phyloP scores from a whole-genome alignment of 2,329 filamentous ascomycete genomes.

The Blastomyces parvus region DNA sequence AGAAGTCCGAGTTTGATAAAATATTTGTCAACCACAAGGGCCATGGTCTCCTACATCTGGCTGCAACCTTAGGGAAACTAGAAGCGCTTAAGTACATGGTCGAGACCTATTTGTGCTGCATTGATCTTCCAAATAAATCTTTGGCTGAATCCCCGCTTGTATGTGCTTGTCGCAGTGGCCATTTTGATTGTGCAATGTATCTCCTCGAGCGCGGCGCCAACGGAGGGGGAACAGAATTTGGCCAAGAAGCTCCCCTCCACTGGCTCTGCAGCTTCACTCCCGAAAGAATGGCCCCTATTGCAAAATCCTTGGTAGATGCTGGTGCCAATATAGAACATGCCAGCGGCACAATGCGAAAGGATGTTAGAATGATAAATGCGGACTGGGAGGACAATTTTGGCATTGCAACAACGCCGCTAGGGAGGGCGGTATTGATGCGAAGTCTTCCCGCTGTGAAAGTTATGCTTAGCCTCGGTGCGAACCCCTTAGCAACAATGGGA shows the following conservation, averaged over 20 bases:
- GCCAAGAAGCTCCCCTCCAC: conserved; percentile 3
- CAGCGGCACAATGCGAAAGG: background rate
- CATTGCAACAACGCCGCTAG: conserved; percentile 1
- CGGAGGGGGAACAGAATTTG: background rate
- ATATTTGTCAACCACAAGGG: conserved; percentile 7
- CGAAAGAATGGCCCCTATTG: background rate
- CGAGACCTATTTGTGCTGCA: background rate
- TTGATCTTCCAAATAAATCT: conserved; percentile 3
- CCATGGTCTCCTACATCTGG: conserved; percentile 2
- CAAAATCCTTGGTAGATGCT: background rate
- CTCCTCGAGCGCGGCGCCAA: conserved; percentile 1
- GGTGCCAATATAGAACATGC: conserved; percentile 3
- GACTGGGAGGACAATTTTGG: conserved; percentile 9
- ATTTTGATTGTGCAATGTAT: conserved; percentile 6
- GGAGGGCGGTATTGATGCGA: conserved; percentile 3
- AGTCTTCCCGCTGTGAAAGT: conserved; percentile 7
- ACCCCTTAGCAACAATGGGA: background rate
- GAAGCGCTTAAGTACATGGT: conserved; percentile 5
- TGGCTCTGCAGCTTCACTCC: conserved; percentile 6
- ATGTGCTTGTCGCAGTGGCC: conserved; percentile 6
- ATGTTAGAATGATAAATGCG: conserved; percentile 7
- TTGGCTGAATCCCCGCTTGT: conserved; percentile 3
- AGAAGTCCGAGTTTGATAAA: conserved; percentile 1
- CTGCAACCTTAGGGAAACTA: conserved; percentile 2
- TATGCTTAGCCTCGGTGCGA: background rate